These are phyloP conservation scores for Kwoniella europaea DNA, from an alignment of 768 basidiomycete genomes.

Conservation along the genomic window DNA sequence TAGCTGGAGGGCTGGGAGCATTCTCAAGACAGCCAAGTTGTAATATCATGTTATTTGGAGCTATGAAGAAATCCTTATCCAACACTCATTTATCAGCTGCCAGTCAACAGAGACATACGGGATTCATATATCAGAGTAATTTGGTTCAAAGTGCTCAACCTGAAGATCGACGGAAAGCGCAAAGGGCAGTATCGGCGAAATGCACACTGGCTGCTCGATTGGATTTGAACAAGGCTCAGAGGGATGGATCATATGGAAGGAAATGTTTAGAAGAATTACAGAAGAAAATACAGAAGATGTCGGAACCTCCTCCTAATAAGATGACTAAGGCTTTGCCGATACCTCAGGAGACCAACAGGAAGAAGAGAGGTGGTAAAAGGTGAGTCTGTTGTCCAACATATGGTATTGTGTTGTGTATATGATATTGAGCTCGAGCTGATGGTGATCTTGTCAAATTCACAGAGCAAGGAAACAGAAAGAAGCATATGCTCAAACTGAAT, in stretches of 20 bases:
- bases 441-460: background rate
- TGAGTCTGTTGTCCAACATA: slow-evolving; percentile 55
- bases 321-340: slow-evolving; percentile 90
- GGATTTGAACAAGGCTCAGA: slow-evolving; percentile 81
- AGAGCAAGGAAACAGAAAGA: slow-evolving; percentile 99
- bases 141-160: slow-evolving; percentile 81
- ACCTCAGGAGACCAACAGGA: slow-evolving; percentile 93
- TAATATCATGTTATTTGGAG: slow-evolving; percentile 89
- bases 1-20: slow-evolving; percentile 88
- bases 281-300: slow-evolving; percentile 84
- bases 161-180: slow-evolving; percentile 88
- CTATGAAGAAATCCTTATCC: slow-evolving; percentile 86
- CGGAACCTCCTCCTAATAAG: slow-evolving; percentile 92
- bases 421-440: background rate
- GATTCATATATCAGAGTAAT: slow-evolving; percentile 94
- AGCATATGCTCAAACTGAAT: slow-evolving; percentile 93
- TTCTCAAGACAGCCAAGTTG: slow-evolving; percentile 93
- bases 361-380: slow-evolving; percentile 91
- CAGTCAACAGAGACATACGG: slow-evolving; percentile 87
- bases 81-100: slow-evolving; percentile 77
- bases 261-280: slow-evolving; percentile 85
- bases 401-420: too few species aligned
- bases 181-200: slow-evolving; percentile 92
- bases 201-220: slow-evolving; percentile 86
- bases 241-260: slow-evolving; percentile 78